phyloP scores from a whole-genome alignment of 768 basidiomycete genomes.

The Lentinula guzmanii region DNA sequence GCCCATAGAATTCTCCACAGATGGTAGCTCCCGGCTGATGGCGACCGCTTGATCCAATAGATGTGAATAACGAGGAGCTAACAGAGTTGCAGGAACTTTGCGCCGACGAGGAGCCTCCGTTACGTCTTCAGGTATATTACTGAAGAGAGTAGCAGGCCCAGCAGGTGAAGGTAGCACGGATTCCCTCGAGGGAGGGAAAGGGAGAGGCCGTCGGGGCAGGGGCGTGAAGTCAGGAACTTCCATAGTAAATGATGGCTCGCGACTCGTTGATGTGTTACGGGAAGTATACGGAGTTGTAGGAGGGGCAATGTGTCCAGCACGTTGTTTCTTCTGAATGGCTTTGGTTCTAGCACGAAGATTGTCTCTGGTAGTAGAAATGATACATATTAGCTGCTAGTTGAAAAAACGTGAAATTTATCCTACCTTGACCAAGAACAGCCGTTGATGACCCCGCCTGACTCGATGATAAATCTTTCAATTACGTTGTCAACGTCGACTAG shows the following conservation, averaged over 20 bases:
- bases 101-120: constrained; percentile 10
- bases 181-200: constrained; percentile 18
- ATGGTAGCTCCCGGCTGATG: constrained; percentile 19
- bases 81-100: constrained; percentile 31
- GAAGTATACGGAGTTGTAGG: constrained; percentile 40
- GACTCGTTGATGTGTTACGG: constrained; percentile 8
- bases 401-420: constrained; percentile 11
- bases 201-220: constrained; percentile 27
- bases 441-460: constrained; percentile 37
- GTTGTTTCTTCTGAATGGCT: constrained; percentile 58
- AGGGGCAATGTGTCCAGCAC: constrained; percentile 48
- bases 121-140: constrained; percentile 20
- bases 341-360: constrained; percentile 43
- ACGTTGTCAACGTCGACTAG: constrained; percentile 51
- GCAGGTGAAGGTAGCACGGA: constrained; percentile 19
- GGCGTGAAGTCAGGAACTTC: constrained; percentile 53
- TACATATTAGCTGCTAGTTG: not conserved
- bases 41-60: constrained; percentile 49
- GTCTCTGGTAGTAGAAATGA: constrained; percentile 29
- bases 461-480: constrained; percentile 47
- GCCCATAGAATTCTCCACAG: not conserved
- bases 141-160: constrained; percentile 25
- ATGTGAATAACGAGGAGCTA: constrained; percentile 54
- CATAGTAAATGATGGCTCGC: constrained; percentile 19
- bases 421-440: constrained; percentile 60